These are phyloP conservation scores for Alisma plantagoaquatica DNA, from an alignment of 106 monocot genomes.

Conservation along the genomic window DNA sequence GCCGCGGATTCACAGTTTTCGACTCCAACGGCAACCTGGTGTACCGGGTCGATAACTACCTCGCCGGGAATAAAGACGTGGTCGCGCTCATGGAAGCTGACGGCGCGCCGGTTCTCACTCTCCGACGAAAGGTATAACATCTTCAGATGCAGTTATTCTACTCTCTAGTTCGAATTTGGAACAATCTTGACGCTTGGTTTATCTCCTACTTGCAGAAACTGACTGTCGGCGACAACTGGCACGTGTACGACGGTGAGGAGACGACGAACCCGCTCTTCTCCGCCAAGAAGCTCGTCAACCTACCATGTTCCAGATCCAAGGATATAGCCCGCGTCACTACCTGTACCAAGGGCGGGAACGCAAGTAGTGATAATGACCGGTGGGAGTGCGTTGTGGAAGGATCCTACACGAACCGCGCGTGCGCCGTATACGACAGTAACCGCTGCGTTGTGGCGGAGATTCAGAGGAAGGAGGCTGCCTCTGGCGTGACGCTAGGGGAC, in stretches of 20 bases:
- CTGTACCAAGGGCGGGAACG: neutral
- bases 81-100: conserved; percentile 20
- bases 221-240: conserved; percentile 14
- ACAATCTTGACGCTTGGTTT: too few species aligned
- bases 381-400: conserved; percentile 17
- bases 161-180: neutral
- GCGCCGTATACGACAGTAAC: conserved; percentile 13
- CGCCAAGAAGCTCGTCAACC: conserved; percentile 10
- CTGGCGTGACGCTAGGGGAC: conserved; percentile 48
- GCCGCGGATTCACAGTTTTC: conserved; percentile 21
- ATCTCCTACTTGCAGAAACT: conserved; percentile 3
- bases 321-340: conserved; percentile 3
- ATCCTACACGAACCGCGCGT: conserved; percentile 7
- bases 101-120: conserved; percentile 12
- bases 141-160: neutral
- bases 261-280: conserved; percentile 3
- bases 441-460: conserved; percentile 47
- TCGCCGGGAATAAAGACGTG: conserved; percentile 3
- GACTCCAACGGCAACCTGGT: conserved; percentile 20
- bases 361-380: too few species aligned
- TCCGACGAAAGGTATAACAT: conserved; percentile 7
- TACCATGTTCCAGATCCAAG: conserved; percentile 1
- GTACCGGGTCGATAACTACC: conserved; percentile 25
- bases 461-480: conserved; percentile 38
- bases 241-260: conserved; percentile 17